Percentiles rank a stretch among this genome's conserved stretches.
Conservation (phyloP, 2,329 filamentous ascomycete genomes). For the Pleomassaria siparia region DNA sequence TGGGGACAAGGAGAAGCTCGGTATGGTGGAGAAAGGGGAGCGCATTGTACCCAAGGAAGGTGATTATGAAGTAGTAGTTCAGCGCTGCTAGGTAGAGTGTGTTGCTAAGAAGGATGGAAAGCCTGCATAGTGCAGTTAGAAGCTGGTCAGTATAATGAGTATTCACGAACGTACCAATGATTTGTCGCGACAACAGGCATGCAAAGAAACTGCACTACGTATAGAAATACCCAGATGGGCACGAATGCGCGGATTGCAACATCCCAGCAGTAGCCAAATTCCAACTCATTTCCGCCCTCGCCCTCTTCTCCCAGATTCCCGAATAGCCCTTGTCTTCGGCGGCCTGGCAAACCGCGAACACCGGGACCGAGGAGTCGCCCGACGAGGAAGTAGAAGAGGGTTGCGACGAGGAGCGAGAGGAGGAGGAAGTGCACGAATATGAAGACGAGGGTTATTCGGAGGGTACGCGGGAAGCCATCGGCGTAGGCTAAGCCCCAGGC, state of each 20-base stretch:
- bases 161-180: conserved; percentile 47
- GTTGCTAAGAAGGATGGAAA: conserved; percentile 64
- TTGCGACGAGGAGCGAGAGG: conserved; percentile 60
- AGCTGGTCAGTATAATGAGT: conserved; percentile 23
- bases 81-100: conserved; percentile 66
- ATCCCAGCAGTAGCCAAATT: conserved; percentile 73
- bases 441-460: conserved; percentile 52
- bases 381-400: conserved; percentile 65
- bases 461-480: conserved; percentile 44
- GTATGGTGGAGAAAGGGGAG: conserved; percentile 69
- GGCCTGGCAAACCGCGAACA: conserved; percentile 53
- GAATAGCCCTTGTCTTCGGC: conserved; percentile 60
- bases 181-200: conserved; percentile 61
- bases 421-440: conserved; percentile 63
- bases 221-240: conserved; percentile 67
- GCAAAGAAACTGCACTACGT: conserved; percentile 67
- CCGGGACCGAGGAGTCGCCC: conserved; percentile 63
- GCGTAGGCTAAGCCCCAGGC: conserved; percentile 63
- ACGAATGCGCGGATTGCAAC: conserved; percentile 69
- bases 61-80: conserved; percentile 68
- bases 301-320: conserved; percentile 48
- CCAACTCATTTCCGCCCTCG: conserved; percentile 58
- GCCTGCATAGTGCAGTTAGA: conserved; percentile 31
- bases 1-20: conserved; percentile 64
- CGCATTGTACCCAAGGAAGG: conserved; percentile 69